Evolutionary conservation across 345 rosid species (phyloP), one percentile per base, ranked within the genome.

Genomic region (Citrus trifoliata): DNA sequence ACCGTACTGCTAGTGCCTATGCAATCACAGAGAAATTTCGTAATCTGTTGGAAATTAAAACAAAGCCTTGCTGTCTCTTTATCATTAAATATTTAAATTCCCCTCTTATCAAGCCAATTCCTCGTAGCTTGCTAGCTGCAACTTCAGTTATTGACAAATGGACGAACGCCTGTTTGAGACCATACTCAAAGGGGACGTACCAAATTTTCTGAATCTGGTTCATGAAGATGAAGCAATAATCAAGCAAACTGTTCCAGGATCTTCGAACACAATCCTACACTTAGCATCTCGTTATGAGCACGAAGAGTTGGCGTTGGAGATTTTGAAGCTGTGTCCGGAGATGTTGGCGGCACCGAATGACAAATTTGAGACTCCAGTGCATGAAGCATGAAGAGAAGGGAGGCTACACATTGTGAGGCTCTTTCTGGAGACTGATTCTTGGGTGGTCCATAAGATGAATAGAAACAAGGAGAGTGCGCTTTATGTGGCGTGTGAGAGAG

Each of bases 341-440:
- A 78, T 85, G 77, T 70, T 78, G 40, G 5, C 5, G 3, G 80
- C 81, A 37, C 80, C 78, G 65, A 88, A 90, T 67, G 79, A 71
- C 60, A 71, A 40, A 46, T 1, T 76, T 82, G 86, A 88, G 85
- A 90, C 89, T 1, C 89, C 90, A 3, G 67, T 90, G 76, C 88
- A 88, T 32, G 87, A 83, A 46, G 90, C 89, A 4, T 85, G 83
- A 67, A 78, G 85, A 46, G 84, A 82, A 64, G 90, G 90, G 83
- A 55, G 46, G 71, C 51, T 48, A 65, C 85, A 80, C 74, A 73
- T 88, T 71, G 86, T 80, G 48, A 83, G 24, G 46, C 6, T 88
- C 21, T 59, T 81, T 46, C 82, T 82, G 64, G 86, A 82, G 64
- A 80, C 56, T 0, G 84, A 83, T 48, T 86, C 83, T 0, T 80